Evolutionary conservation across 1,284 basidiomycete species (phyloP).

Genomic region (Psilocybe mexicana): DNA sequence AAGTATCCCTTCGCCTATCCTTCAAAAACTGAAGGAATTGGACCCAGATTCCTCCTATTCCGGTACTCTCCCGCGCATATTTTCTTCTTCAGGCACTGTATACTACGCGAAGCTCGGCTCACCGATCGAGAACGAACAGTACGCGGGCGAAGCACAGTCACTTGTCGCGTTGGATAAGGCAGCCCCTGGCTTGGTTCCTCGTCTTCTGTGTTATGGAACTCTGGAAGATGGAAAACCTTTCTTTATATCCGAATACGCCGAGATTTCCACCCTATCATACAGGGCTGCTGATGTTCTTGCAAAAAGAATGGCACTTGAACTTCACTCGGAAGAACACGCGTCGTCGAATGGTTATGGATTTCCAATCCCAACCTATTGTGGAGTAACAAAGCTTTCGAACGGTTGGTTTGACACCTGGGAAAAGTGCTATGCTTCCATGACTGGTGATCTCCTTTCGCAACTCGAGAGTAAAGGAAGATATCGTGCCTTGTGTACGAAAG

Average conservation of each 20-base stretch:
- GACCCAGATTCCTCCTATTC: conserved; percentile 52
- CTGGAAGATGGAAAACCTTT: conserved; percentile 52
- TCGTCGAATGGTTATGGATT: conserved; percentile 67
- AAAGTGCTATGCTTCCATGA: conserved; percentile 68
- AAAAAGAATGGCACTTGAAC: conserved; percentile 60
- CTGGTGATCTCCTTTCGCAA: conserved; percentile 62
- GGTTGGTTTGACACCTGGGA: conserved; percentile 78
- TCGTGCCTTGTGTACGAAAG: conserved; percentile 51
- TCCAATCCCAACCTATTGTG: conserved; percentile 77
- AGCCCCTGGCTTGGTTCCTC: conserved; percentile 69
- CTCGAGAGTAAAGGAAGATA: conserved; percentile 49
- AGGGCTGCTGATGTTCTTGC: conserved; percentile 56
- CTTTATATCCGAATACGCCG: conserved; percentile 77
- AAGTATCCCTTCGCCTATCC: conserved; percentile 14
- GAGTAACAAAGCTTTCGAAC: conserved; percentile 74
- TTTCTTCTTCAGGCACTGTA: conserved; percentile 55
- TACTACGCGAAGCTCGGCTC: conserved; percentile 67
- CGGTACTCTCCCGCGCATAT: conserved; percentile 47
- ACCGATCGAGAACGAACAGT: conserved; percentile 59
- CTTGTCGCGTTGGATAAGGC: conserved; percentile 63
- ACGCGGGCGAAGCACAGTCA: conserved; percentile 71
- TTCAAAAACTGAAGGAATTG: conserved; percentile 43
- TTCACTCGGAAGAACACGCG: conserved; percentile 56
- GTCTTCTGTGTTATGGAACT: conserved; percentile 54
- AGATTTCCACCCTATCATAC: conserved; percentile 50